Conservation (phyloP, 2,329 filamentous ascomycete genomes). For the Trichoderma asperellum region DNA sequence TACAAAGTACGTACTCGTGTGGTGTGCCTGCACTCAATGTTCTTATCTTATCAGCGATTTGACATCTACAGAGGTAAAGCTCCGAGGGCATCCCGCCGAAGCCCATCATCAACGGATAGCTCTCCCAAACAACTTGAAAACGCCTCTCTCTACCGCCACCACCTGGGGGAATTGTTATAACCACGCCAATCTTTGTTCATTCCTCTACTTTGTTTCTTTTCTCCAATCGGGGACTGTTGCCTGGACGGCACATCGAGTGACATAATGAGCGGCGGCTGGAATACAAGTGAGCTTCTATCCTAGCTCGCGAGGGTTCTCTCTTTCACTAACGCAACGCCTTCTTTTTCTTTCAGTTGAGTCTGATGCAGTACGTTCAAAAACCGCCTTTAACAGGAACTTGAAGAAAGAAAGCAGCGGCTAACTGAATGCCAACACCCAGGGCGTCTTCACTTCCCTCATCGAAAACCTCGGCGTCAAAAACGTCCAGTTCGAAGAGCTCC, state of each 20-base stretch:
- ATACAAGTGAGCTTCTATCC: conserved; percentile 66
- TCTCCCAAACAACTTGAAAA: not conserved
- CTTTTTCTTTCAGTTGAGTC: conserved; percentile 69
- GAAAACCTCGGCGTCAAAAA: conserved; percentile 87
- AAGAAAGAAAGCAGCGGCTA: not conserved
- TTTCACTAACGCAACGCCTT: not conserved
- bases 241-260: not conserved
- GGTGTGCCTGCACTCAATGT: conserved; percentile 7
- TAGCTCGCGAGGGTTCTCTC: not conserved
- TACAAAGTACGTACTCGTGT: conserved; percentile 7
- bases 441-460: conserved; percentile 96
- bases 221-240: not conserved
- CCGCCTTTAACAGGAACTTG: not conserved
- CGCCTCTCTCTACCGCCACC: too few relatives aligned
- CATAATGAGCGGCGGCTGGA: conserved; percentile 83
- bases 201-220: not conserved
- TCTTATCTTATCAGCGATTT: conserved; percentile 27
- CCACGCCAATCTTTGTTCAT: not conserved
- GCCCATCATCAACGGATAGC: not conserved
- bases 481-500: conserved; percentile 96
- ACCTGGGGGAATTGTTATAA: not conserved
- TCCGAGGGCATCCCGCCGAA: not conserved
- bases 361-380: conserved; percentile 72
- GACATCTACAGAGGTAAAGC: not conserved
- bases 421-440: conserved; percentile 50